phyloP scores from a whole-genome alignment of 306 rosid genomes.

The Castanea sativa region DNA sequence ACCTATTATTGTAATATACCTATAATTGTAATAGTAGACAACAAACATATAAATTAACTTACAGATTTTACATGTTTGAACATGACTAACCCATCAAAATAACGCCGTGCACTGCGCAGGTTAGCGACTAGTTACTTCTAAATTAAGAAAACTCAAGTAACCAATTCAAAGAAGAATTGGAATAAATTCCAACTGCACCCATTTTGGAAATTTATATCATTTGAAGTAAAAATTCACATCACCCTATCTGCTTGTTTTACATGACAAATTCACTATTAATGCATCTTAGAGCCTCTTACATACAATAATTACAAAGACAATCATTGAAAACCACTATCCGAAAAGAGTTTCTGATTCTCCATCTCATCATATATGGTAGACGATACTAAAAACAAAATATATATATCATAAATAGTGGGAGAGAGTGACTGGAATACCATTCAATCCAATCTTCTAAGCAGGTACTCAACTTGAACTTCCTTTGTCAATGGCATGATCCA shows the following conservation, averaged over 20 bases:
- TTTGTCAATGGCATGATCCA: conserved; percentile 99
- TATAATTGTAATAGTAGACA: no score
- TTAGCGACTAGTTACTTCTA: no score
- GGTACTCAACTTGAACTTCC: conserved; percentile 86
- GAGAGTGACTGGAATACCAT: not conserved
- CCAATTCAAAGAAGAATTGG: not conserved
- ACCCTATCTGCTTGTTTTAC: not conserved
- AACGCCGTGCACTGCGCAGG: no score
- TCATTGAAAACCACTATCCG: not conserved
- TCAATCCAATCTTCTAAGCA: conserved; percentile 84
- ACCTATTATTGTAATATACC: no score
- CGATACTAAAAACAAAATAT: not conserved
- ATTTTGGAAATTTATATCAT: not conserved
- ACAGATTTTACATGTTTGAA: no score
- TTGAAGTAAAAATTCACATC: not conserved
- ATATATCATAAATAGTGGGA: not conserved
- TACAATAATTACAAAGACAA: not conserved
- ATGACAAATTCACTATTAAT: not conserved
- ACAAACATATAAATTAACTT: no score
- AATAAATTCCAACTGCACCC: not conserved
- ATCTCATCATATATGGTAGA: no score
- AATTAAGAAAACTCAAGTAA: no score
- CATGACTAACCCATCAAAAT: no score
- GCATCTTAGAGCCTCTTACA: not conserved
- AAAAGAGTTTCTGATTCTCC: not conserved